These are phyloP conservation scores for Scheffersomyces amazonensis DNA, from an alignment of 805 yeast genomes.

Conservation along the genomic window DNA sequence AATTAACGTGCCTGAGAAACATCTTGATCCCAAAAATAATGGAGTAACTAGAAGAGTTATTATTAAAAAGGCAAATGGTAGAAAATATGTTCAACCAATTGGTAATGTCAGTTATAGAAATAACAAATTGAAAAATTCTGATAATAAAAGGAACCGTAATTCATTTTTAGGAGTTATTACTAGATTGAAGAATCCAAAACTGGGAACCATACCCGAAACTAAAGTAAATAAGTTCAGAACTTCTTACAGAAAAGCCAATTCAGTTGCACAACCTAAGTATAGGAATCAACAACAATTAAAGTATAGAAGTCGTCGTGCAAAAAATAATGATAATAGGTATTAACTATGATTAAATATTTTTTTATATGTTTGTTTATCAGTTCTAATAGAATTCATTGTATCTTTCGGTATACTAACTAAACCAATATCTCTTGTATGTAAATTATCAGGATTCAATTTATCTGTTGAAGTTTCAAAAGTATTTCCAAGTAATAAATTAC, in stretches of 20 bases:
- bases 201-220: neutral
- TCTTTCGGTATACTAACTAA: conserved; percentile 51
- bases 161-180: neutral
- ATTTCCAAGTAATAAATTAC: conserved; percentile 36
- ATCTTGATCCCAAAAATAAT: conserved; percentile 7
- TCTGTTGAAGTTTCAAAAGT: conserved; percentile 31
- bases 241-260: neutral
- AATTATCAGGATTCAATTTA: conserved; percentile 14
- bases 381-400: conserved; percentile 28
- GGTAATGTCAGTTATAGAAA: neutral
- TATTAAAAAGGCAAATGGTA: conserved; percentile 6
- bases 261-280: neutral
- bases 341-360: conserved; percentile 5
- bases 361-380: conserved; percentile 17
- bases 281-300: neutral
- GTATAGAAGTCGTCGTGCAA: neutral
- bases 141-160: neutral
- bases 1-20: conserved; percentile 13
- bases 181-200: neutral
- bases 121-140: conserved; percentile 1
- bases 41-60: conserved; percentile 11
- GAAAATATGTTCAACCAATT: conserved; percentile 2
- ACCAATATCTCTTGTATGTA: conserved; percentile 42
- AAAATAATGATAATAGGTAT: neutral
- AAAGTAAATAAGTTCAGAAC: neutral